These are phyloP conservation scores for Diutina rugosa DNA, from an alignment of 1,139 yeast species.

Conservation along the genomic window DNA sequence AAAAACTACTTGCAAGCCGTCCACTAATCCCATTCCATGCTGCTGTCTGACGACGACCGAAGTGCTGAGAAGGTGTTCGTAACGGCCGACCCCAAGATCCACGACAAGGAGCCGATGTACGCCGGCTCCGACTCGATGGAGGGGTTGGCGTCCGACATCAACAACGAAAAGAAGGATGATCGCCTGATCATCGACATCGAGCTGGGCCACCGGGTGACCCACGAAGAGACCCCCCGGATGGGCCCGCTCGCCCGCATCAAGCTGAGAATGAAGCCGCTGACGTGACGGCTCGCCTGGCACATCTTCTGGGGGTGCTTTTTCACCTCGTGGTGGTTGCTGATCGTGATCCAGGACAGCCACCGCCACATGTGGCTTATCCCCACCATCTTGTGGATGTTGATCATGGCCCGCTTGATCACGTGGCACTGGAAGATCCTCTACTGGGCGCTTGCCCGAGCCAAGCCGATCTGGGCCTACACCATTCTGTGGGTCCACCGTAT, in stretches of 20 bases:
- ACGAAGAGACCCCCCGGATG: background rate
- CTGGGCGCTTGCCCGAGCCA: conserved; percentile 2
- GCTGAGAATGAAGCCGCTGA: background rate
- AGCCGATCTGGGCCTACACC: conserved; percentile 26
- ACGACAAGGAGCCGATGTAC: background rate
- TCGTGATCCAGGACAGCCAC: conserved; percentile 37
- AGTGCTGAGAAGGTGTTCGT: background rate
- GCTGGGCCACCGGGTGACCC: background rate
- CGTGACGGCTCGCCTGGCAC: background rate
- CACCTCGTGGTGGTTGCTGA: conserved; percentile 59
- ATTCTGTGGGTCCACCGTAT: conserved; percentile 26
- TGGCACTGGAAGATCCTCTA: conserved; percentile 36
- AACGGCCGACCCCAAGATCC: background rate
- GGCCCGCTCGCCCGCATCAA: background rate
- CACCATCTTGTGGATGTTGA: conserved; percentile 40
- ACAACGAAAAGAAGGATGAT: background rate
- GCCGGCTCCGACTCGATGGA: background rate
- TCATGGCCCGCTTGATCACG: conserved; percentile 42
- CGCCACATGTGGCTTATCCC: conserved; percentile 54
- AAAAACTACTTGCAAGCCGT: background rate
- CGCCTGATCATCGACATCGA: background rate
- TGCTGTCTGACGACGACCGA: background rate
- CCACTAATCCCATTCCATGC: background rate
- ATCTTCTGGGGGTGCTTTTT: conserved; percentile 27
- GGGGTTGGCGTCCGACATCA: background rate